Evolutionary conservation across 495 filamentous ascomycete species (phyloP).

Genomic region (Pseudevernia furfuracea): DNA sequence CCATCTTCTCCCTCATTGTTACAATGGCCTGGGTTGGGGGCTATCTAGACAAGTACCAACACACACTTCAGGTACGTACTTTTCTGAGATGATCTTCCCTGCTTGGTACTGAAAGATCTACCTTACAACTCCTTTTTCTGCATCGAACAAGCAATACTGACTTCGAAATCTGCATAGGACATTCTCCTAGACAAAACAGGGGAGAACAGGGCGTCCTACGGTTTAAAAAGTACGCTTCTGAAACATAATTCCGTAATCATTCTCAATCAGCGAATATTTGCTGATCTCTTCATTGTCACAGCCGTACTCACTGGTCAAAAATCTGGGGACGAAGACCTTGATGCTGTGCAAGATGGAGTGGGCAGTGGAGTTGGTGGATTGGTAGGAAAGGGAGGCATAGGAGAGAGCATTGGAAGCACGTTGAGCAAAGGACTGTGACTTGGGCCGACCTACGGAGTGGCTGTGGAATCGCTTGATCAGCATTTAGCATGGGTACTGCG

Average conservation of each 20-base stretch:
- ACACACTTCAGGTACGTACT: constrained; percentile 40
- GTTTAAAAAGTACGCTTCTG: constrained; percentile 31
- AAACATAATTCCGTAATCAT: too few species aligned
- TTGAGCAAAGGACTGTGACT: constrained; percentile 24
- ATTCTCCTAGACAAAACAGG: constrained; percentile 45
- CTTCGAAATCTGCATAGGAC: constrained; percentile 25
- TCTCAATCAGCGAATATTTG: not conserved
- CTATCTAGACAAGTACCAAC: constrained; percentile 33
- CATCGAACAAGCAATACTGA: not conserved
- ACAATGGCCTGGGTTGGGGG: constrained; percentile 34
- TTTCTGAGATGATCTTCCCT: too few species aligned
- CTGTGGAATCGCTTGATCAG: not conserved
- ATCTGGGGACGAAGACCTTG: constrained; percentile 34
- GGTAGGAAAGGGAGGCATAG: constrained; percentile 26
- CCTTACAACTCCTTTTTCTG: too few species aligned
- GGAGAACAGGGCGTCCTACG: constrained; percentile 41
- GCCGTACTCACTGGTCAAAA: constrained; percentile 31
- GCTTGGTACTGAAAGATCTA: too few species aligned
- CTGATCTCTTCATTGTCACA: constrained; percentile 11
- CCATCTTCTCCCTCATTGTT: constrained; percentile 26
- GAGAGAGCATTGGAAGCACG: constrained; percentile 21
- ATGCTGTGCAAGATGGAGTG: constrained; percentile 33
- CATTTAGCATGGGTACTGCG: not conserved
- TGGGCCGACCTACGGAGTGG: not conserved
- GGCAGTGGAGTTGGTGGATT: constrained; percentile 28